Base-by-base conservation (phyloP, 2,329 filamentous ascomycete genomes). In the Claviceps digitariae region DNA sequence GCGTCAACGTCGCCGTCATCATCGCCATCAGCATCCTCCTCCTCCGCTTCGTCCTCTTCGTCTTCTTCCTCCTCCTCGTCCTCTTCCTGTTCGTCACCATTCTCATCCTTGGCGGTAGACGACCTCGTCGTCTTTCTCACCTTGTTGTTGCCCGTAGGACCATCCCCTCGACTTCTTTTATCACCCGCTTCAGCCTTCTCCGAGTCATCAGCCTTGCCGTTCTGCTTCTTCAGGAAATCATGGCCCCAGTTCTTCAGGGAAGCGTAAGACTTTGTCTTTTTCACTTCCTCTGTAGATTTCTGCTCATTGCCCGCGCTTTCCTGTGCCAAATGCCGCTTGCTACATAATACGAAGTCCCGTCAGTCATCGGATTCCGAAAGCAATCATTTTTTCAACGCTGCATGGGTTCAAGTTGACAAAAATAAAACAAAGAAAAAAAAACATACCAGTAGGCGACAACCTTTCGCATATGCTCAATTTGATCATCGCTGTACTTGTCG, bases 311-410 rank as follows among this genome's bases (percentile, higher is more conserved):
- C 72, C 56, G 73, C 75, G 53, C 75, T 72, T 63, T 86, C 82
- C 59, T 84, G 81, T 0, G 81, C 82, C 0, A 86, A 67, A 66
- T 85, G 82, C 4, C 81, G 72, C 63, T 85, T 86, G 63, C 69
- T 72, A 8, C 2, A 4, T 25, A 21, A 10, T n/a, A 4, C 15
- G 7, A 0, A n/a, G 2, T 13, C 15, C 27, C 7, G 23, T 54
- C 31, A 56, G 41, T 2, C 15, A 38, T 23, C 6, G 17, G 17
- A 5, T 20, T 45, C 6, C 10, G n/a, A n/a, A n/a, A n/a, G n/a
- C n/a, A 29, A 5, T 8, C 27, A 29, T 5, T 29, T 29, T 29
- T 8, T 29, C 27, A 29, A 29, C 3, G 27, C 27, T 29, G n/a
- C 27, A 6, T 29, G 27, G 3, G 27, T 29, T 29, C 5, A 29